These are phyloP conservation scores for Aspergillus baeticus DNA, from an alignment of 495 filamentous ascomycete species.

Conservation along the genomic window DNA sequence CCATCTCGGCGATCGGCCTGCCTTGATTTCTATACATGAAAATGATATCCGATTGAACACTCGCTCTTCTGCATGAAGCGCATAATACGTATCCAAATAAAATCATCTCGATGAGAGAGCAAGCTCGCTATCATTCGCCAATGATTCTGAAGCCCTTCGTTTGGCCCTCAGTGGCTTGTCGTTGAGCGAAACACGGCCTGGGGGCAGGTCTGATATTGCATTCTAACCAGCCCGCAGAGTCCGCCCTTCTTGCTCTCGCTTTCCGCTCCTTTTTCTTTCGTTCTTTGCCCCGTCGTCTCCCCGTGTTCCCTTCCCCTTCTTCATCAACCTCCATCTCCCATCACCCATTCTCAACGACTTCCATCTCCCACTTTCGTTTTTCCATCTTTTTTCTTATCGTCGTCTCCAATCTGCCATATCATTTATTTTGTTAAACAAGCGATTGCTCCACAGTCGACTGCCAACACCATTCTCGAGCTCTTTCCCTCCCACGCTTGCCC, in stretches of 20 bases:
- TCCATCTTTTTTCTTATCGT: conserved; percentile 7
- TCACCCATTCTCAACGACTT: conserved; percentile 15
- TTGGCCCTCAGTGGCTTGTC: not conserved
- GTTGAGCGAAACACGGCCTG: too few species aligned
- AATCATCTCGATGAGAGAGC: not conserved
- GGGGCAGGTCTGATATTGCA: too few species aligned
- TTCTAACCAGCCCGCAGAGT: not conserved
- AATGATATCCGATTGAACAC: conserved; percentile 2
- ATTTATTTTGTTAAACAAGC: not conserved
- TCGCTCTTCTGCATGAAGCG: not conserved
- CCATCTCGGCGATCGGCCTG: conserved; percentile 5
- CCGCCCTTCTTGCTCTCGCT: conserved; percentile 6
- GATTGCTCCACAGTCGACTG: not conserved
- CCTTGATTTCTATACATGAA: conserved; percentile 20
- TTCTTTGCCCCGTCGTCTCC: conserved; percentile 5
- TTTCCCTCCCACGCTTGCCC: not conserved
- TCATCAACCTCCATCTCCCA: conserved; percentile 5
- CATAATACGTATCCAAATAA: not conserved
- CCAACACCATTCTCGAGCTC: not conserved
- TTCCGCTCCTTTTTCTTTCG: conserved; percentile 11
- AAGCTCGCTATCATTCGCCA: not conserved
- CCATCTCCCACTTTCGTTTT: conserved; percentile 9
- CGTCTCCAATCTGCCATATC: not conserved
- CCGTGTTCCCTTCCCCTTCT: conserved; percentile 7
- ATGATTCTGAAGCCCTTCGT: not conserved